phyloP scores from a whole-genome alignment of 257 asterid species.

The Coffea eugenioides region DNA sequence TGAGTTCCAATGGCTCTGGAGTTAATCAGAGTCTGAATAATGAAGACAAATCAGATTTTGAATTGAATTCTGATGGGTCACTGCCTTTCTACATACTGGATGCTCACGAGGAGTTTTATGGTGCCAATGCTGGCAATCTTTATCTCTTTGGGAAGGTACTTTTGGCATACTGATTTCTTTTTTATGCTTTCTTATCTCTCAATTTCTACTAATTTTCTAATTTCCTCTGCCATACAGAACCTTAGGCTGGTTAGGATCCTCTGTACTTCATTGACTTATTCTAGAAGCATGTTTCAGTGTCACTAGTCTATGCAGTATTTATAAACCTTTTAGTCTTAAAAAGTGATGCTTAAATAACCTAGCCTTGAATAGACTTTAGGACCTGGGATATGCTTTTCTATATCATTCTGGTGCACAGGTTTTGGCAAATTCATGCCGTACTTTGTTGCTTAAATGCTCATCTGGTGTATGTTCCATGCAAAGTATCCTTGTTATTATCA shows the following conservation, averaged over 20 bases:
- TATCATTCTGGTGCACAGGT: not conserved
- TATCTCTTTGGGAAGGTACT: constrained; percentile 95
- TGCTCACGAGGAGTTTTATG: constrained; percentile 81
- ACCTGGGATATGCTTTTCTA: not conserved
- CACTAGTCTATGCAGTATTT: not conserved
- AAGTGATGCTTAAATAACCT: not conserved
- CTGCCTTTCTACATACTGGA: constrained; percentile 85
- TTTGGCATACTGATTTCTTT: not conserved
- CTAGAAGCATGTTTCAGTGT: not conserved
- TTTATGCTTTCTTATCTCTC: constrained; percentile 13
- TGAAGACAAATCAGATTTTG: constrained; percentile 66
- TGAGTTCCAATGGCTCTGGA: constrained; percentile 34
- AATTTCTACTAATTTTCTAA: not conserved
- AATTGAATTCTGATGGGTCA: constrained; percentile 71
- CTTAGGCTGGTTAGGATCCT: not conserved
- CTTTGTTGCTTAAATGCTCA: not conserved
- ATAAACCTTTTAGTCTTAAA: no score
- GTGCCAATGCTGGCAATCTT: constrained; percentile 67
- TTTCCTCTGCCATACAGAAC: not conserved
- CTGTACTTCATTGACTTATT: not conserved
- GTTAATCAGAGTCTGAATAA: constrained; percentile 29
- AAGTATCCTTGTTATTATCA: constrained; percentile 14
- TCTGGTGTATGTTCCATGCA: not conserved
- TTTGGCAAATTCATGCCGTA: not conserved
- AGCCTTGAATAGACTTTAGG: not conserved